Base-by-base conservation (phyloP, 257 asterid species). In the Solanum sejunctum region DNA sequence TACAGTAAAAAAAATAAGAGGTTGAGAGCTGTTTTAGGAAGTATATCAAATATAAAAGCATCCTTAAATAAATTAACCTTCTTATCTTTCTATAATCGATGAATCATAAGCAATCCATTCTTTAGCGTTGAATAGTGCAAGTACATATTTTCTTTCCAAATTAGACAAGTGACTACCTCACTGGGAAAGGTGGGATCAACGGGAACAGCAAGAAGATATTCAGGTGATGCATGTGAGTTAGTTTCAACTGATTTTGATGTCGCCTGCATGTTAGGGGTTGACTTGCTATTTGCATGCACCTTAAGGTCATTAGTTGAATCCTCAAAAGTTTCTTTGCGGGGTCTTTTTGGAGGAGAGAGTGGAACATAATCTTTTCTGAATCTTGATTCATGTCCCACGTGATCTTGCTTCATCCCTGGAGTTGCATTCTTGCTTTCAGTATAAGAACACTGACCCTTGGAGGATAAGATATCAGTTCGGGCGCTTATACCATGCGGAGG, bases 141-240 rank as follows among this genome's bases (percentile, higher is more conserved):
- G 39, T 20, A 43, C 20, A 51, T 45, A 72, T 72, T 5, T 71
- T 23, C 80, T 72, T 45, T n/a, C 36, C n/a, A 72, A 72, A 72
- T 43, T 45, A 72, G 80, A 72, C n/a, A 72, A 72, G 36, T 43
- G 51, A 84, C 83, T 83, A 96, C 99, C 97, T 96, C 98, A 84
- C 92, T 91, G 45, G 98, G 98, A 87, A 96, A 85, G 85, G 91
- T 64, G 79, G 95, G 92, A 90, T 92, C 92, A 85, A 88, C 60
- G 61, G 89, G 85, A 87, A 84, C 84, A 87, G 90, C 85, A n/a
- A 85, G 83, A 63, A 89, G 88, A 72, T 47, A 67, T 43, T 90
- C 88, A 87, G 86, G 80, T 89, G 88, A 86, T 71, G 89, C 87
- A 84, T 84, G 89, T 78, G 92, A 88, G 73, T 86, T 89, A 72